A percentile compares a stretch with the other conserved stretches of the same genome.
phyloP scores from a whole-genome alignment of 768 basidiomycete genomes.

The Boletus reticuloceps region DNA sequence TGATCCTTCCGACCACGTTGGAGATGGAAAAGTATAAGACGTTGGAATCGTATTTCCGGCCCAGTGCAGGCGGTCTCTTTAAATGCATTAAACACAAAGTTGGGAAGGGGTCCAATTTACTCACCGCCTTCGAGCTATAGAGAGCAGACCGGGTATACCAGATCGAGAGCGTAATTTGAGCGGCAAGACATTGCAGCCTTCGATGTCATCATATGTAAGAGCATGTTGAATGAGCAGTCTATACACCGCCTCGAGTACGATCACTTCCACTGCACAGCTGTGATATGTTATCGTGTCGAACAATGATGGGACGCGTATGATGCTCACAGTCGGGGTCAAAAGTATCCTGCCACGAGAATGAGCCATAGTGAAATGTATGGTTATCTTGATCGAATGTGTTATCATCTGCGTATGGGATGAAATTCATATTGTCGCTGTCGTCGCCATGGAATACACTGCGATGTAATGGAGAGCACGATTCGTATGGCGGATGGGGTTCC shows the following conservation, averaged over 20 bases:
- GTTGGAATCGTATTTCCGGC: slow-evolving; percentile 23
- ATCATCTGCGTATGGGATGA: slow-evolving; percentile 65
- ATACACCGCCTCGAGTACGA: slow-evolving; percentile 47
- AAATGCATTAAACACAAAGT: slow-evolving; percentile 3
- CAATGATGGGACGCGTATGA: neutral
- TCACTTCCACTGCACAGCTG: slow-evolving; percentile 42
- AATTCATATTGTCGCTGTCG: slow-evolving; percentile 54
- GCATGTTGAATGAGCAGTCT: slow-evolving; percentile 38
- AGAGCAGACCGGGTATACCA: slow-evolving; percentile 28
- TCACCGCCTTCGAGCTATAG: slow-evolving; percentile 21
- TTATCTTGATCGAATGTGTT: slow-evolving; percentile 41
- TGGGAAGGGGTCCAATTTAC: slow-evolving; percentile 21
- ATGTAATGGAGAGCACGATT: slow-evolving; percentile 50
- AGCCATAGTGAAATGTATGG: slow-evolving; percentile 42
- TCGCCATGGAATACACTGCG: slow-evolving; percentile 54
- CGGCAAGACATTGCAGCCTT: slow-evolving; percentile 47
- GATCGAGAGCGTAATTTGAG: slow-evolving; percentile 29
- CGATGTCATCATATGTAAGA: slow-evolving; percentile 45
- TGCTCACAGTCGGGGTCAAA: slow-evolving; percentile 42
- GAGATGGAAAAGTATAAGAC: slow-evolving; percentile 10
- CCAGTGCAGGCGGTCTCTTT: slow-evolving; percentile 35
- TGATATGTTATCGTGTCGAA: slow-evolving; percentile 21
- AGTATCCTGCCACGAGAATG: slow-evolving; percentile 50
- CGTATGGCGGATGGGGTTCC: slow-evolving; percentile 44
- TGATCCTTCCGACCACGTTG: slow-evolving; percentile 5